Evolutionary conservation across 495 filamentous ascomycete genomes (phyloP).

Genomic region (Oidiodendron maius): DNA sequence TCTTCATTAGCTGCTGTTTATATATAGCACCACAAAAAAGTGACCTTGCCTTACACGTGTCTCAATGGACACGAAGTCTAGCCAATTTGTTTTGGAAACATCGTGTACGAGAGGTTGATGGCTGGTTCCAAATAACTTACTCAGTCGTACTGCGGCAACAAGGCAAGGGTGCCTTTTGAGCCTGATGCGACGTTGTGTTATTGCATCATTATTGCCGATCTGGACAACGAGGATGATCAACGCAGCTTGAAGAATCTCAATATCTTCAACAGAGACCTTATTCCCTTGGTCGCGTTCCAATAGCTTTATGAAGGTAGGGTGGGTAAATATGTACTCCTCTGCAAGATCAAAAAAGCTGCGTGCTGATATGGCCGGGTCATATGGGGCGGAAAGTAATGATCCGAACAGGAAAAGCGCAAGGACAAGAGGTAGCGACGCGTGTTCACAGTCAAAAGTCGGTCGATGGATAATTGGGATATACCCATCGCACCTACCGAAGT

Average conservation of each 20-base stretch:
- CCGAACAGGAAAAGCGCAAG: constrained; percentile 32
- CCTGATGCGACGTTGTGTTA: constrained; percentile 32
- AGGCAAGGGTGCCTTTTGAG: constrained; percentile 33
- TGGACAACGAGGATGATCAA: constrained; percentile 38
- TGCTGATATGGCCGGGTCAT: constrained; percentile 20
- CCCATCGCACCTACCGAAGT: constrained; percentile 35
- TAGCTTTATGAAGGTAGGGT: neutral
- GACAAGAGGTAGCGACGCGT: constrained; percentile 28
- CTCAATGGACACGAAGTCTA: constrained; percentile 27
- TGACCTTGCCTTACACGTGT: constrained; percentile 28
- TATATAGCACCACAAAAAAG: constrained; percentile 26
- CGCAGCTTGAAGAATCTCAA: constrained; percentile 31
- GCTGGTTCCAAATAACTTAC: neutral
- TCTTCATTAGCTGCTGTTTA: neutral
- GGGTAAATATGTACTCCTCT: constrained; percentile 33
- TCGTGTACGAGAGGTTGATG: neutral
- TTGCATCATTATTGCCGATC: constrained; percentile 29
- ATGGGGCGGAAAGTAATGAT: constrained; percentile 26
- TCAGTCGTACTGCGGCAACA: constrained; percentile 28
- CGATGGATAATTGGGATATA: constrained; percentile 36
- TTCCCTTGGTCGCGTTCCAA: constrained; percentile 20
- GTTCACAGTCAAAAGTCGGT: constrained; percentile 32
- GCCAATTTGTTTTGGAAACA: constrained; percentile 23
- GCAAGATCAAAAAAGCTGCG: constrained; percentile 31
- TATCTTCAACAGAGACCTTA: constrained; percentile 21